phyloP scores from a whole-genome alignment of 2,329 filamentous ascomycete species.

The Orbilia brochopaga region DNA sequence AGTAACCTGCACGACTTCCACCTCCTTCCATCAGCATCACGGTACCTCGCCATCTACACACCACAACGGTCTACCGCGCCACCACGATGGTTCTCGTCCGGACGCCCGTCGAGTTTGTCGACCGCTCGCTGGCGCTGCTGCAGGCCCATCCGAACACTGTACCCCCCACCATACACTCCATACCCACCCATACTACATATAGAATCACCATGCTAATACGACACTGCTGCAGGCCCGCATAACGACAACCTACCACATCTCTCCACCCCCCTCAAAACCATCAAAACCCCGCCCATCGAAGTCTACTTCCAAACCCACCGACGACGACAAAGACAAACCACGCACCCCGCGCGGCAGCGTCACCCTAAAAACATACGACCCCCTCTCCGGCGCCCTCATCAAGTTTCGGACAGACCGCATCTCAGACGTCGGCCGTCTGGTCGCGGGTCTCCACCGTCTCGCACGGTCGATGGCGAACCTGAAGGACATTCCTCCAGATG shows the following conservation, averaged over 20 bases:
- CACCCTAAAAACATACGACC: slow-evolving; percentile 87
- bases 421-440: slow-evolving; percentile 82
- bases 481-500: slow-evolving; percentile 64
- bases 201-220: slow-evolving; percentile 14
- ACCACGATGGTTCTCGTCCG: slow-evolving; percentile 75
- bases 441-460: slow-evolving; percentile 76
- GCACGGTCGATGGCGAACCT: slow-evolving; percentile 65
- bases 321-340: slow-evolving; percentile 67
- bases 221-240: slow-evolving; percentile 72
- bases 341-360: slow-evolving; percentile 69
- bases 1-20: not conserved
- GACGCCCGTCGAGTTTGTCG: slow-evolving; percentile 88
- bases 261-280: slow-evolving; percentile 55
- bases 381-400: slow-evolving; percentile 77
- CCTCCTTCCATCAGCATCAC: slow-evolving; percentile 2
- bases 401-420: slow-evolving; percentile 93
- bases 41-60: not conserved
- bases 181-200: not conserved
- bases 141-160: slow-evolving; percentile 85
- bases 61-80: not conserved
- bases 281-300: slow-evolving; percentile 71
- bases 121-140: slow-evolving; percentile 82
- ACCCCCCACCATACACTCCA: slow-evolving; percentile 57
- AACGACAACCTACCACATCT: slow-evolving; percentile 83
- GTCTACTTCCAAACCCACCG: slow-evolving; percentile 85